phyloP scores from a whole-genome alignment of 345 rosid genomes.

The Moringa oleifera region DNA sequence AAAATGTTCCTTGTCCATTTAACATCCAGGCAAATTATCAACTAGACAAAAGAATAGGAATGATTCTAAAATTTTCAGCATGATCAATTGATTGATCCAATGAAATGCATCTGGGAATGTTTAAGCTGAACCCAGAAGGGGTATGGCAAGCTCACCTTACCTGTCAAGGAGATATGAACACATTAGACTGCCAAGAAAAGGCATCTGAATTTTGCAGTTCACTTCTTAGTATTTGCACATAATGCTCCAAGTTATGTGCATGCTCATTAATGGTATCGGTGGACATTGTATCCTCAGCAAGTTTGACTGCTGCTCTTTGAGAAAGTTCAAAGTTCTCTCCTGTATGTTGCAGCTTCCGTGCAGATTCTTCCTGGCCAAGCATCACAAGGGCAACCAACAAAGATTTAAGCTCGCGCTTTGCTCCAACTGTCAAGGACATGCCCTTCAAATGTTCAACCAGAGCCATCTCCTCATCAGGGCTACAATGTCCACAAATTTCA shows the following conservation, averaged over 20 bases:
- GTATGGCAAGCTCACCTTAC: neutral
- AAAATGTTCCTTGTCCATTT: neutral
- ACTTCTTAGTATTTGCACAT: slow-evolving; percentile 30
- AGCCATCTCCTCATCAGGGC: slow-evolving; percentile 95
- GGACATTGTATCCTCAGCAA: slow-evolving; percentile 67
- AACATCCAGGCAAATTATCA: neutral
- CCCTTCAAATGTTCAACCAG: slow-evolving; percentile 90
- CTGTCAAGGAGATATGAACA: slow-evolving; percentile 50
- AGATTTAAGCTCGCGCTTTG: slow-evolving; percentile 73
- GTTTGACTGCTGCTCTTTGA: slow-evolving; percentile 74
- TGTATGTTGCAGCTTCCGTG: slow-evolving; percentile 59
- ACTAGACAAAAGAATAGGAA: no score
- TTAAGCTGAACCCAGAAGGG: neutral
- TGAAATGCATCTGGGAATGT: neutral
- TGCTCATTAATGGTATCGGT: slow-evolving; percentile 53
- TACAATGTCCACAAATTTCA: slow-evolving; percentile 28
- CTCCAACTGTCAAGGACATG: slow-evolving; percentile 64
- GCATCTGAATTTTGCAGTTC: slow-evolving; percentile 42
- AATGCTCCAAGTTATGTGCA: slow-evolving; percentile 48
- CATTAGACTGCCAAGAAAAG: slow-evolving; percentile 72
- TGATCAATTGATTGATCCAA: neutral
- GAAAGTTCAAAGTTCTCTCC: slow-evolving; percentile 73
- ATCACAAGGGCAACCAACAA: slow-evolving; percentile 65
- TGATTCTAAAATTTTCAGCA: no score
- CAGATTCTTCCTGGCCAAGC: slow-evolving; percentile 61